Conservation (phyloP, 2,329 filamentous ascomycete species). For the Cladosporium sp. region DNA sequence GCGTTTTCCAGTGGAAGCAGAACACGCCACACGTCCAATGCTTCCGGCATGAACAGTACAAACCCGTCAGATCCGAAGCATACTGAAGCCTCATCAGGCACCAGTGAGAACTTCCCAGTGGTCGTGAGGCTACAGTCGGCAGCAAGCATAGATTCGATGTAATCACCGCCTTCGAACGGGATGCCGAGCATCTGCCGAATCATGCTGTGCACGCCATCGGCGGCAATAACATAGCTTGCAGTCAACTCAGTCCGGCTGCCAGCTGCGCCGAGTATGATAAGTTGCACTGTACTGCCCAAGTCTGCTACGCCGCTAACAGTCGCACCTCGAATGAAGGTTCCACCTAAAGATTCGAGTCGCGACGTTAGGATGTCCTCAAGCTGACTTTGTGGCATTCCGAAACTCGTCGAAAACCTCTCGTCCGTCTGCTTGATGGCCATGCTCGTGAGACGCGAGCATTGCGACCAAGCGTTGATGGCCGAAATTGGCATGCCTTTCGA, state of each 20-base stretch:
- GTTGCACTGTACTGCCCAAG: neutral
- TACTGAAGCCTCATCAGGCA: neutral
- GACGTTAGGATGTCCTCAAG: neutral
- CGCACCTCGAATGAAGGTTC: neutral
- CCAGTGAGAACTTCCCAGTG: neutral
- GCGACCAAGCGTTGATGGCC: neutral
- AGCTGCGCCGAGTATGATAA: neutral
- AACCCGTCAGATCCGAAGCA: slow-evolving; percentile 1
- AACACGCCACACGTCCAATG: neutral
- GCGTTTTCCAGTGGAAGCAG: neutral
- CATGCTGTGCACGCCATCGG: slow-evolving; percentile 50
- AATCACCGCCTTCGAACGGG: slow-evolving; percentile 50
- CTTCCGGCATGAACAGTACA: slow-evolving; percentile 4
- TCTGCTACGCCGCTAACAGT: neutral
- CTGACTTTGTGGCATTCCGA: neutral
- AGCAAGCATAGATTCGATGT: slow-evolving; percentile 49
- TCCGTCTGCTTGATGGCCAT: neutral
- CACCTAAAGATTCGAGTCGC: neutral
- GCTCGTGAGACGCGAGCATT: neutral
- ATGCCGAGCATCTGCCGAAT: slow-evolving; percentile 48
- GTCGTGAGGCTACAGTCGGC: slow-evolving; percentile 33
- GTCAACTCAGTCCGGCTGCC: neutral
- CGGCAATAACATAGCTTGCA: slow-evolving; percentile 27
- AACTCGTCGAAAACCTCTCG: neutral
- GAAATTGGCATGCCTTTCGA: neutral